Conservation (phyloP, 2,329 filamentous ascomycete genomes). For the Plectosphaerella plurivora region DNA sequence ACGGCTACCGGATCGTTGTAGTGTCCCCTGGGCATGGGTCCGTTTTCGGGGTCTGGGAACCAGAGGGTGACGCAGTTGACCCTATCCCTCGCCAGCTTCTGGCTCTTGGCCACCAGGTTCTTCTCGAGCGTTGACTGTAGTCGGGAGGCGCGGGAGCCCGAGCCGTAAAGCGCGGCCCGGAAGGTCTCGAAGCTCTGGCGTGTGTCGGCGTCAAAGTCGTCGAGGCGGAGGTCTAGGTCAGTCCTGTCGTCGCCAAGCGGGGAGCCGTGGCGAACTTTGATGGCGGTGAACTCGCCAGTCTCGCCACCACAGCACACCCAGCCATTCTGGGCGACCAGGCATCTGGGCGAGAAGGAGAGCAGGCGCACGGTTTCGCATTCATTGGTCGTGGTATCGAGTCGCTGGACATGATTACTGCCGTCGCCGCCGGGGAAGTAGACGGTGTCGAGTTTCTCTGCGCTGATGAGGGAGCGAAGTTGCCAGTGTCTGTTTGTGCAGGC, state of each 20-base stretch:
- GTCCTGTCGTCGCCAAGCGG: slow-evolving; percentile 15
- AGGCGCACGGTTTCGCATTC: slow-evolving; percentile 70
- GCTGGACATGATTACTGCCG: slow-evolving; percentile 61
- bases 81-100: slow-evolving; percentile 54
- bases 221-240: slow-evolving; percentile 16
- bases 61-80: slow-evolving; percentile 64
- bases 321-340: slow-evolving; percentile 78
- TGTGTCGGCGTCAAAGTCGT: slow-evolving; percentile 28
- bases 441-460: slow-evolving; percentile 68
- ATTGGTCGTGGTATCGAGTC: slow-evolving; percentile 63
- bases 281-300: slow-evolving; percentile 79
- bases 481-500: slow-evolving; percentile 56
- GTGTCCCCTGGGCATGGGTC: slow-evolving; percentile 23
- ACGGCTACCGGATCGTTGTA: slow-evolving; percentile 59
- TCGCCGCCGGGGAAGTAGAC: slow-evolving; percentile 81
- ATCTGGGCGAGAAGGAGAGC: slow-evolving; percentile 72
- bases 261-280: slow-evolving; percentile 50
- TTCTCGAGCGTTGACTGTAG: slow-evolving; percentile 27
- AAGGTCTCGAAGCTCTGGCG: slow-evolving; percentile 23
- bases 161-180: slow-evolving; percentile 17
- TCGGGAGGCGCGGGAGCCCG: background rate
- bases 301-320: slow-evolving; percentile 92
- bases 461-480: slow-evolving; percentile 88
- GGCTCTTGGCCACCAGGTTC: slow-evolving; percentile 43
- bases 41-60: slow-evolving; percentile 41